Conservation (phyloP, 2,329 filamentous ascomycete genomes). For the Chrysoporthe austroafricana region DNA sequence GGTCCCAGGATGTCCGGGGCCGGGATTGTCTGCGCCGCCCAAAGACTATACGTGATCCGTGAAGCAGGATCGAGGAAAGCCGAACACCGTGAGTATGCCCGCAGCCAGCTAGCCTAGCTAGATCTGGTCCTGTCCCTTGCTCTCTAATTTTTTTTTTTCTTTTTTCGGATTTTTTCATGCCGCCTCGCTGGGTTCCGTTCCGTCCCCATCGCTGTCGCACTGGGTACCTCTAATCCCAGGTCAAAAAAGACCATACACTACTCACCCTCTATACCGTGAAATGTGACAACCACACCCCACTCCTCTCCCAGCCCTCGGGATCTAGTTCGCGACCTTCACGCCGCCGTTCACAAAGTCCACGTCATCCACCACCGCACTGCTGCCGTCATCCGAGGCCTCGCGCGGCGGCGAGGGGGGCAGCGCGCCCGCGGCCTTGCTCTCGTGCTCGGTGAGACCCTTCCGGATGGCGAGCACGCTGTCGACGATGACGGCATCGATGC, state of each 20-base stretch:
- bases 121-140: too few species aligned
- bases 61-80: not conserved
- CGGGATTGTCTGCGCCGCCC: too few species aligned
- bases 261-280: not conserved
- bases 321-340: constrained; percentile 23
- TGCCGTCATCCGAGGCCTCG: constrained; percentile 6
- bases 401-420: constrained; percentile 5
- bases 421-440: constrained; percentile 23
- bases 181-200: constrained; percentile 2
- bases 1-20: not conserved
- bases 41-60: not conserved
- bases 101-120: not conserved
- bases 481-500: constrained; percentile 97
- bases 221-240: too few species aligned
- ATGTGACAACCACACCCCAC: not conserved
- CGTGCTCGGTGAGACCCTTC: constrained; percentile 72
- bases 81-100: not conserved
- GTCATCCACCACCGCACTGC: constrained; percentile 9
- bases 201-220: not conserved
- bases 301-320: too few species aligned
- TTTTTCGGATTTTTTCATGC: not conserved
- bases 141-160: not conserved
- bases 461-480: constrained; percentile 92
- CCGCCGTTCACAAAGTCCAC: constrained; percentile 15
- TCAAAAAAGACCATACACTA: too few species aligned